Percentiles rank a stretch among this genome's conserved stretches.
Evolutionary conservation across 352 stramenopile genomes (phyloP).

Genomic region (Phytopythium montanum): DNA sequence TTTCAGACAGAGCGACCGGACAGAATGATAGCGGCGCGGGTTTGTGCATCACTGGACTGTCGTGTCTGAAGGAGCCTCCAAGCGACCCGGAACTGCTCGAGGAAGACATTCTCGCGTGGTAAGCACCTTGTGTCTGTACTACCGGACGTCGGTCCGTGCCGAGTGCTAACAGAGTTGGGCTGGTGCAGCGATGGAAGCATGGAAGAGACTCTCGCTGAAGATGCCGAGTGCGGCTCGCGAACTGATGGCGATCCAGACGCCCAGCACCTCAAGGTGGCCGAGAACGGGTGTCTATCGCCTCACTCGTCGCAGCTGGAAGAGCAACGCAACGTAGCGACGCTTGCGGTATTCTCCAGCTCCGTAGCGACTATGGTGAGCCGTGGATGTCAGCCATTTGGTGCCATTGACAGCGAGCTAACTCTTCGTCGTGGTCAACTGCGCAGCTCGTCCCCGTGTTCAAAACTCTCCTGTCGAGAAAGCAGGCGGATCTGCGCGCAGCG

Average conservation of each 20-base stretch:
- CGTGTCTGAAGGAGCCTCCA: conserved; percentile 15
- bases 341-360: conserved; percentile 27
- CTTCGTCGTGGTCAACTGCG: not conserved
- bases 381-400: not conserved
- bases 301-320: conserved; percentile 25
- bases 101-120: conserved; percentile 19
- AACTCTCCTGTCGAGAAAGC: conserved; percentile 28
- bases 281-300: conserved; percentile 12
- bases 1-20: not conserved
- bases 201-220: conserved; percentile 33
- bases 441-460: conserved; percentile 37
- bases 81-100: conserved; percentile 4
- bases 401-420: not conserved
- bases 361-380: conserved; percentile 12
- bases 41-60: conserved; percentile 11
- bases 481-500: conserved; percentile 13
- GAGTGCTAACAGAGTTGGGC: too few relatives aligned
- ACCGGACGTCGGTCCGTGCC: too few relatives aligned
- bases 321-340: conserved; percentile 29
- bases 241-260: conserved; percentile 5
- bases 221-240: conserved; percentile 5
- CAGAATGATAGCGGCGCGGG: not conserved
- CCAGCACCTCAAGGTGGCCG: not conserved
- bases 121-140: too few relatives aligned
- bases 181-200: conserved; percentile 33